phyloP scores from a whole-genome alignment of 1,284 basidiomycete genomes.

The Macrocystidia cucumis region DNA sequence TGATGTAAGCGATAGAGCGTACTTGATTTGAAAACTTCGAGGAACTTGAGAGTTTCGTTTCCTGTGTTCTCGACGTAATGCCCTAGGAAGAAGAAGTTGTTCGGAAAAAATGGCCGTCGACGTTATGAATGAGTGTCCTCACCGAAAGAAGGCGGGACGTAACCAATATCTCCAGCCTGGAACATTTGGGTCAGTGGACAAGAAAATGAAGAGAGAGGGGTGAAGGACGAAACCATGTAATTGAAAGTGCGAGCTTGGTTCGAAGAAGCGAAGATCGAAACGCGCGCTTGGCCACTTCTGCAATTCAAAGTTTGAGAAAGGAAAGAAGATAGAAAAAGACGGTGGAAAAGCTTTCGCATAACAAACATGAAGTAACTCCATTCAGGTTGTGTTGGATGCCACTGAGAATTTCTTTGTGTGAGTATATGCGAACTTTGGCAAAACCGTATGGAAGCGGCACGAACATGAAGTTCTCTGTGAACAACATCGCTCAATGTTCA shows the following conservation, averaged over 20 bases:
- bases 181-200: not conserved
- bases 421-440: not conserved
- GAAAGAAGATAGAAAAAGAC: constrained; percentile 1
- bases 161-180: constrained; percentile 53
- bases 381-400: constrained; percentile 65
- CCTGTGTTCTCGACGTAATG: constrained; percentile 70
- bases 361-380: constrained; percentile 46
- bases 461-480: constrained; percentile 44
- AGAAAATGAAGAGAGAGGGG: constrained; percentile 21
- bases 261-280: constrained; percentile 52
- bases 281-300: constrained; percentile 40
- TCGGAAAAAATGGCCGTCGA: not conserved
- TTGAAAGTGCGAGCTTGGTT: constrained; percentile 58
- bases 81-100: constrained; percentile 21
- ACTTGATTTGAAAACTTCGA: constrained; percentile 59
- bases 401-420: constrained; percentile 27
- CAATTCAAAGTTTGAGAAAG: not conserved
- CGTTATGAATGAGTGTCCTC: not conserved
- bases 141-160: constrained; percentile 45
- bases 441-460: constrained; percentile 13
- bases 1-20: constrained; percentile 5
- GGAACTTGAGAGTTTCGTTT: constrained; percentile 46
- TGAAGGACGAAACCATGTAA: constrained; percentile 37
- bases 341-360: no score
- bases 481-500: not conserved